Percentiles rank a stretch among this genome's conserved stretches.
These are phyloP conservation scores for Leccinum longicurvipes DNA, from an alignment of 768 basidiomycete species.

Conservation along the genomic window DNA sequence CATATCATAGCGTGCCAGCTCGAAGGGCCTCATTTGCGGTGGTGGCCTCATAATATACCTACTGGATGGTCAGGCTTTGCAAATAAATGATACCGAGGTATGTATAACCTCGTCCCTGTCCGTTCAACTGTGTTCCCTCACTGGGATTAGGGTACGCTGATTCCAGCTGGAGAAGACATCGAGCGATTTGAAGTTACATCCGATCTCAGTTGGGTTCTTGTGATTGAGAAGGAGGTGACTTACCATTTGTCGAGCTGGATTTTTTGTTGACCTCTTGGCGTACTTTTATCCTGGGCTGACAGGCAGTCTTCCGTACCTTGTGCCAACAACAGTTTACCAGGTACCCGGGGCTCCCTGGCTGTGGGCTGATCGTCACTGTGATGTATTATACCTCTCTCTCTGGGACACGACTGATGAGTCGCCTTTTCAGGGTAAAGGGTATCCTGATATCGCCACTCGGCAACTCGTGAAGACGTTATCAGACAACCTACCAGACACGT, in stretches of 20 bases:
- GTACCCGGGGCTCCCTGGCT: constrained; percentile 49
- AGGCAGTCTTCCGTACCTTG: constrained; percentile 95
- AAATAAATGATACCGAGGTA: constrained; percentile 59
- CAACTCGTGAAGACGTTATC: constrained; percentile 76
- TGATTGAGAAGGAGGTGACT: constrained; percentile 91
- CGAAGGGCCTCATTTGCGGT: constrained; percentile 86
- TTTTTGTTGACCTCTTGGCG: neutral
- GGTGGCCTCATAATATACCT: constrained; percentile 58
- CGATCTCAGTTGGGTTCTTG: constrained; percentile 69
- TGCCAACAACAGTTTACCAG: constrained; percentile 54
- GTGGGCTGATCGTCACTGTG: constrained; percentile 79
- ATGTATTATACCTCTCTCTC: neutral
- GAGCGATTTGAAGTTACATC: constrained; percentile 52
- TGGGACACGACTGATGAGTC: constrained; percentile 3
- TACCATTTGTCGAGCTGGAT: neutral
- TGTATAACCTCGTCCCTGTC: neutral
- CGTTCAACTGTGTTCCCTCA: neutral
- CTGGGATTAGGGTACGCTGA: constrained; percentile 60
- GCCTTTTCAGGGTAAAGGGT: constrained; percentile 84
- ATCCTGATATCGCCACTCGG: constrained; percentile 90
- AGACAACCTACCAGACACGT: constrained; percentile 61
- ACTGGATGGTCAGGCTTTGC: constrained; percentile 48
- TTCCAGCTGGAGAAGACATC: constrained; percentile 76
- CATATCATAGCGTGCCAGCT: constrained; percentile 71
- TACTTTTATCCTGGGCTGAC: neutral